These are phyloP conservation scores for Triangularia setosa DNA, from an alignment of 2,329 filamentous ascomycete species.

Conservation along the genomic window DNA sequence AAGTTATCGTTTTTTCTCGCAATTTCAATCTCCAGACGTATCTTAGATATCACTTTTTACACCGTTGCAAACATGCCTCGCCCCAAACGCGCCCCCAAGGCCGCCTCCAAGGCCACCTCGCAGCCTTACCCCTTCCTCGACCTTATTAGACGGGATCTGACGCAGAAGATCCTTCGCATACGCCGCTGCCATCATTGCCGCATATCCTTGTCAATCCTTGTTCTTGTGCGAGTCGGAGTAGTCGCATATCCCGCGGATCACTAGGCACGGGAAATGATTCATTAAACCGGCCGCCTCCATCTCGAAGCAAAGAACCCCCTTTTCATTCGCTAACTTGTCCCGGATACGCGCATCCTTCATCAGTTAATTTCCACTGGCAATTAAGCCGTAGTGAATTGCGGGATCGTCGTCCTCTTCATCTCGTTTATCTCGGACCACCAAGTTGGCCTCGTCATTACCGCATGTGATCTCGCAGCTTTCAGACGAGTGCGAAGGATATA, in stretches of 20 bases:
- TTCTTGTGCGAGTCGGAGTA: slow-evolving; percentile 14
- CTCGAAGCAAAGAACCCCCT: slow-evolving; percentile 29
- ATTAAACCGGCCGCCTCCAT: no score
- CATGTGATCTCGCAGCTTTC: background rate
- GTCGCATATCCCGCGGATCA: slow-evolving; percentile 10
- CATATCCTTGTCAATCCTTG: slow-evolving; percentile 10
- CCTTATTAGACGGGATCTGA: background rate
- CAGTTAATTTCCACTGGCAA: slow-evolving; percentile 32
- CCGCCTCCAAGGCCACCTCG: no score
- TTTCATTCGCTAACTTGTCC: slow-evolving; percentile 21
- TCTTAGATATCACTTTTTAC: background rate
- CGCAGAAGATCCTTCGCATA: background rate
- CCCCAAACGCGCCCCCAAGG: background rate
- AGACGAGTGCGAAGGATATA: background rate
- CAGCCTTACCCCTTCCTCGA: no score
- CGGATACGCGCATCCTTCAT: slow-evolving; percentile 31
- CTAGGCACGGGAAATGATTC: slow-evolving; percentile 10
- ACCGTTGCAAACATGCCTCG: background rate
- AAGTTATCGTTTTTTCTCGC: no score
- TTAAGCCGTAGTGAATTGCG: slow-evolving; percentile 33
- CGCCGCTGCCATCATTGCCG: slow-evolving; percentile 3
- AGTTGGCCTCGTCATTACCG: background rate
- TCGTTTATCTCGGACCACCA: background rate
- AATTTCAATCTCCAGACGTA: no score
- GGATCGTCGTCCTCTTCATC: slow-evolving; percentile 24